Evolutionary conservation across 352 stramenopile species (phyloP).

Genomic region (Phytophthora brassicae): DNA sequence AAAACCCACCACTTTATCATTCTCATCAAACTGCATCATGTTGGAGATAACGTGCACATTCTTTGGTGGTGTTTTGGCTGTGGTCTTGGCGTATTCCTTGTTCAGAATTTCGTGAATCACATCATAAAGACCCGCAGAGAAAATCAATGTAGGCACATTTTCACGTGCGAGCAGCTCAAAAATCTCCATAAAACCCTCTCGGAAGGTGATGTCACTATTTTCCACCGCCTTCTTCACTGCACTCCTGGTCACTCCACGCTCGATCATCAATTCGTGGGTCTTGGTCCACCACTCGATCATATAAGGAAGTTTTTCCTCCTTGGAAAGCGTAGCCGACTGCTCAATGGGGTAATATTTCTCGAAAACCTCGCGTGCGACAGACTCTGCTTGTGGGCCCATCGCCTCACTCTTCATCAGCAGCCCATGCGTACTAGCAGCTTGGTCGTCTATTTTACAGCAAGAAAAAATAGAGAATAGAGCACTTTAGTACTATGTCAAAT

Average conservation of each 20-base stretch:
- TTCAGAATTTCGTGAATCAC: constrained; percentile 79
- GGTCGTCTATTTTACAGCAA: constrained; percentile 33
- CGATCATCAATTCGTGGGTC: constrained; percentile 53
- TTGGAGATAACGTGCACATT: constrained; percentile 86
- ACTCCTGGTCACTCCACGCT: constrained; percentile 53
- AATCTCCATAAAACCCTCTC: constrained; percentile 61
- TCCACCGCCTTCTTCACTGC: constrained; percentile 48
- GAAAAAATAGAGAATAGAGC: not conserved
- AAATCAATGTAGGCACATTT: constrained; percentile 76
- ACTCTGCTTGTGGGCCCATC: constrained; percentile 35
- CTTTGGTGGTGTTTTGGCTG: constrained; percentile 24
- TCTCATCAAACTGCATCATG: constrained; percentile 74
- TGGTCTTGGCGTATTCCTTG: constrained; percentile 56
- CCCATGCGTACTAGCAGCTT: constrained; percentile 52
- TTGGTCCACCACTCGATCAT: constrained; percentile 78
- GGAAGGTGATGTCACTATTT: constrained; percentile 54
- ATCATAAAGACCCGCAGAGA: constrained; percentile 71
- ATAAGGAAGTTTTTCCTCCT: constrained; percentile 75
- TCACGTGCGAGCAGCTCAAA: constrained; percentile 53
- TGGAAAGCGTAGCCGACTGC: constrained; percentile 57
- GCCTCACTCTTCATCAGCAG: constrained; percentile 52
- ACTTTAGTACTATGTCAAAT: no score
- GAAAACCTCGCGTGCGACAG: constrained; percentile 50
- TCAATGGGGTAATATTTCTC: constrained; percentile 82
- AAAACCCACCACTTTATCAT: constrained; percentile 45